Conservation (phyloP, 805 yeast species). For the Suhomyces sp. region DNA sequence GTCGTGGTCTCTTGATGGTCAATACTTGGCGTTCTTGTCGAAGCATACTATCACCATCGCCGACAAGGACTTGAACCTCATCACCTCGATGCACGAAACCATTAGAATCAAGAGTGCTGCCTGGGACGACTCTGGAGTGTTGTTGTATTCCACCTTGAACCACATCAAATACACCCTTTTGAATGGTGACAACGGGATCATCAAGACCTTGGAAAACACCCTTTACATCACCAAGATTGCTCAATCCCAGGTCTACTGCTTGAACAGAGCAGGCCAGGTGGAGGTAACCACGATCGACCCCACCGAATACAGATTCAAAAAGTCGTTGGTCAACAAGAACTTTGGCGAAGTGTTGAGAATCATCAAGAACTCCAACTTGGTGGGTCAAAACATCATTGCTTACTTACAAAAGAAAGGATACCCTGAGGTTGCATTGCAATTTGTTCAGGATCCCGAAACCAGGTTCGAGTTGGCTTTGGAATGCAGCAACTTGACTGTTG, state of each 20-base stretch:
- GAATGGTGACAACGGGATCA: slow-evolving; percentile 94
- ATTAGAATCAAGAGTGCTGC: slow-evolving; percentile 95
- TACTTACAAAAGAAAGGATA: slow-evolving; percentile 92
- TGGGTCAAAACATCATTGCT: slow-evolving; percentile 95
- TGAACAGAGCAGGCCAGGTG: slow-evolving; percentile 82
- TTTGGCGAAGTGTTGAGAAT: slow-evolving; percentile 89
- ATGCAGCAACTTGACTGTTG: slow-evolving; percentile 83
- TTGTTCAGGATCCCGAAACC: slow-evolving; percentile 94
- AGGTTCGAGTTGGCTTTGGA: slow-evolving; percentile 94
- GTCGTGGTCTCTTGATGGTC: slow-evolving; percentile 85
- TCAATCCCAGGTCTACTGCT: slow-evolving; percentile 71
- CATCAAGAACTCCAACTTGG: slow-evolving; percentile 83
- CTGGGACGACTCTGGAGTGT: slow-evolving; percentile 93
- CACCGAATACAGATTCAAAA: slow-evolving; percentile 94
- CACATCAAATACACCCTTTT: slow-evolving; percentile 91
- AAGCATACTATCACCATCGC: slow-evolving; percentile 93
- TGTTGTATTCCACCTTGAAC: slow-evolving; percentile 89
- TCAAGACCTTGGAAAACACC: slow-evolving; percentile 87
- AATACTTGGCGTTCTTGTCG: slow-evolving; percentile 79
- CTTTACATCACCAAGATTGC: slow-evolving; percentile 72
- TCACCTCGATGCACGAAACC: slow-evolving; percentile 91
- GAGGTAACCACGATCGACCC: slow-evolving; percentile 83
- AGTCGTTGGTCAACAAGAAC: slow-evolving; percentile 84
- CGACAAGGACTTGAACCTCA: slow-evolving; percentile 67
- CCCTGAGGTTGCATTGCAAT: slow-evolving; percentile 96